Evolutionary conservation across 1,284 basidiomycete genomes (phyloP).

Genomic region (Marasmius tenuissimus): DNA sequence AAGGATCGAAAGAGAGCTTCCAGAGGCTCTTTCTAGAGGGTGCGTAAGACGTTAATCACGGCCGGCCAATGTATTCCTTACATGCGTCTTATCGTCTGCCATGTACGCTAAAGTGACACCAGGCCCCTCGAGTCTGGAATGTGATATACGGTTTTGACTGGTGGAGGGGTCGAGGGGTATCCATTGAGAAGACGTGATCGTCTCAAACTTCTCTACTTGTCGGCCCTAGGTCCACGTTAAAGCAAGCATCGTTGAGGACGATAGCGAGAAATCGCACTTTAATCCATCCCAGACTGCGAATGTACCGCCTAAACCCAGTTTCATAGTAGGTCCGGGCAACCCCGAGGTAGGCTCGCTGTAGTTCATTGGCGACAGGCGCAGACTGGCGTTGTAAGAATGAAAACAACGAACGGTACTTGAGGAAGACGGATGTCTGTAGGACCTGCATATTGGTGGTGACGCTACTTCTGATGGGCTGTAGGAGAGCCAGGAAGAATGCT

Average conservation of each 20-base stretch:
- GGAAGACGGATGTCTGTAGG: slow-evolving; percentile 84
- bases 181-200: slow-evolving; percentile 47
- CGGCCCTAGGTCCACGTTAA: slow-evolving; percentile 44
- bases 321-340: slow-evolving; percentile 93
- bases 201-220: slow-evolving; percentile 62
- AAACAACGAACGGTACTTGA: slow-evolving; percentile 86
- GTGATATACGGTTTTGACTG: slow-evolving; percentile 58
- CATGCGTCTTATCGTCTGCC: slow-evolving; percentile 83
- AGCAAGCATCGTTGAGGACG: slow-evolving; percentile 1
- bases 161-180: slow-evolving; percentile 31
- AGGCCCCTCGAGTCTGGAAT: slow-evolving; percentile 77
- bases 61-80: slow-evolving; percentile 38
- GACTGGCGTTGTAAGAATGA: slow-evolving; percentile 86
- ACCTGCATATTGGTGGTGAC: slow-evolving; percentile 94
- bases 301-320: slow-evolving; percentile 91
- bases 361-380: slow-evolving; percentile 80
- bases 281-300: slow-evolving; percentile 76
- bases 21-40: slow-evolving; percentile 71
- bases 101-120: slow-evolving; percentile 80
- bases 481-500: slow-evolving; percentile 80
- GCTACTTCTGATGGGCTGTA: slow-evolving; percentile 80
- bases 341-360: slow-evolving; percentile 86
- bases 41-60: slow-evolving; percentile 3
- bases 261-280: slow-evolving; percentile 47
- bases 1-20: slow-evolving; percentile 86